phyloP scores from a whole-genome alignment of 352 stramenopile species.

The Hyaloperonospora brassicae region DNA sequence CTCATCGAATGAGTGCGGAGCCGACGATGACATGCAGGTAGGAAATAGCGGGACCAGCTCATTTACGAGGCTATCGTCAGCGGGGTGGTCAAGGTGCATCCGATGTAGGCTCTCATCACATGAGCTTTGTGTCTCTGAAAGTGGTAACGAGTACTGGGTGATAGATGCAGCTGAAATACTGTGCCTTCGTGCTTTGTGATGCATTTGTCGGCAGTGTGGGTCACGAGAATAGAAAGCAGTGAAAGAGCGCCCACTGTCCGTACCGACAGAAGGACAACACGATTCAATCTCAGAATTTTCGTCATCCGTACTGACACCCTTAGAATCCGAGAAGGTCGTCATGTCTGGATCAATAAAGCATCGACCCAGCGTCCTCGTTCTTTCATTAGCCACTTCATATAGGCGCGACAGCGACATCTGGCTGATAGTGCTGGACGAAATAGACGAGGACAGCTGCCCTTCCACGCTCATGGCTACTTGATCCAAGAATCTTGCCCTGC shows the following conservation, averaged over 20 bases:
- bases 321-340: slow-evolving; percentile 22
- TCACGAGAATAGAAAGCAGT: slow-evolving; percentile 11
- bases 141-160: slow-evolving; percentile 50
- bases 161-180: slow-evolving; percentile 27
- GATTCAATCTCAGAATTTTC: slow-evolving; percentile 1
- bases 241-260: background rate
- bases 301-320: slow-evolving; percentile 10
- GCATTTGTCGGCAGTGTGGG: slow-evolving; percentile 22
- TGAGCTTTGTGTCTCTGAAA: slow-evolving; percentile 54
- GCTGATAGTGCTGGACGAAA: slow-evolving; percentile 8
- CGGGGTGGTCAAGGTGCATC: slow-evolving; percentile 5
- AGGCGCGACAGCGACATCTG: slow-evolving; percentile 16
- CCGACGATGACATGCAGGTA: slow-evolving; percentile 6
- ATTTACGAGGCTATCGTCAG: slow-evolving; percentile 46
- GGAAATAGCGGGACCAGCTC: slow-evolving; percentile 58
- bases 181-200: slow-evolving; percentile 19
- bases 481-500: slow-evolving; percentile 7
- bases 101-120: slow-evolving; percentile 43
- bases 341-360: slow-evolving; percentile 21
- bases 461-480: slow-evolving; percentile 2
- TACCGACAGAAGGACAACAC: slow-evolving; percentile 5
- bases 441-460: background rate
- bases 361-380: slow-evolving; percentile 12
- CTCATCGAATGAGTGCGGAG: slow-evolving; percentile 9
- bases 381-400: slow-evolving; percentile 15